Percentiles rank a stretch among this genome's conserved stretches.
phyloP scores from a whole-genome alignment of 1,284 basidiomycete species.

The Macrocystidia cucumis region DNA sequence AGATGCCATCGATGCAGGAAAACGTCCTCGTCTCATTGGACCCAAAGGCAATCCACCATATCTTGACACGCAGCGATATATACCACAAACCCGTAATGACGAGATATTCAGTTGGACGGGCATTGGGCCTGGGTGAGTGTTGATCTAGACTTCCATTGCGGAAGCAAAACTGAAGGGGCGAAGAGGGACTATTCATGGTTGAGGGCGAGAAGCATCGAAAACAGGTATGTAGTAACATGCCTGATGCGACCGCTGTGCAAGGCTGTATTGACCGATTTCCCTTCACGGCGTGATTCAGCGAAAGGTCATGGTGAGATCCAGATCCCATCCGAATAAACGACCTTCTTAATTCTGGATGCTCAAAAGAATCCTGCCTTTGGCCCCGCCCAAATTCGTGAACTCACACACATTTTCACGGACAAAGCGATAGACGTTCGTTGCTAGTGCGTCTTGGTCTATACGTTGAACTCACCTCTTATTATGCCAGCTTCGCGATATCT shows the following conservation, averaged over 20 bases:
- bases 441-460: not conserved
- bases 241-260: not conserved
- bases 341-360: not conserved
- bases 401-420: constrained; percentile 46
- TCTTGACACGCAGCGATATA: constrained; percentile 35
- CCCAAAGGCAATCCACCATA: constrained; percentile 39
- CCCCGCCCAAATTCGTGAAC: constrained; percentile 41
- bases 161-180: not conserved
- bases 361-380: constrained; percentile 55
- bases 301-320: constrained; percentile 28
- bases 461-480: too few species aligned
- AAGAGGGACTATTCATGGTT: constrained; percentile 30
- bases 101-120: constrained; percentile 25
- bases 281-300: constrained; percentile 17
- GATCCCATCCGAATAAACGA: not conserved
- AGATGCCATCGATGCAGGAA: too few species aligned
- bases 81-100: constrained; percentile 37
- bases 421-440: constrained; percentile 38
- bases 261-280: not conserved
- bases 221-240: constrained; percentile 31
- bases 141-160: not conserved
- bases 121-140: constrained; percentile 36
- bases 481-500: constrained; percentile 39
- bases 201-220: constrained; percentile 42
- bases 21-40: too few species aligned